Conservation (phyloP, 2,329 filamentous ascomycete genomes). For the Hymenoscyphus repandus region DNA sequence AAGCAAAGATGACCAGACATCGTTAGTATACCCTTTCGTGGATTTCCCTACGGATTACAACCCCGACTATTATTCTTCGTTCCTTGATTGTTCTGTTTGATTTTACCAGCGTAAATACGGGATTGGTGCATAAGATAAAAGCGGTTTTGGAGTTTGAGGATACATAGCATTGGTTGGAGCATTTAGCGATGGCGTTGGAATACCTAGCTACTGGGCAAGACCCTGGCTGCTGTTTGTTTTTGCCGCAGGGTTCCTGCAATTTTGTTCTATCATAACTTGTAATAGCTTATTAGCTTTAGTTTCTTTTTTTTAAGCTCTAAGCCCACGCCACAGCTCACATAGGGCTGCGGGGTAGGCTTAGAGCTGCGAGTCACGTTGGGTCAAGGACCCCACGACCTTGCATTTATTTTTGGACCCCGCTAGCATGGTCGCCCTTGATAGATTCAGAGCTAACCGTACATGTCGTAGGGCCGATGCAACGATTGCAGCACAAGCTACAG, state of each 20-base stretch:
- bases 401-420: constrained; percentile 10
- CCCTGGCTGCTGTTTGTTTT: constrained; percentile 13
- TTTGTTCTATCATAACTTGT: neutral
- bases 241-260: neutral
- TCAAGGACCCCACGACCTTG: constrained; percentile 13
- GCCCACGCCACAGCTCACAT: constrained; percentile 22
- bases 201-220: constrained; percentile 18
- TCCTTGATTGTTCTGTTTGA: constrained; percentile 53
- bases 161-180: neutral
- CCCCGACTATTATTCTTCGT: constrained; percentile 42
- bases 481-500: constrained; percentile 79
- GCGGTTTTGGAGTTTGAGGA: neutral
- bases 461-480: constrained; percentile 73
- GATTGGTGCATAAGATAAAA: neutral
- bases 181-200: constrained; percentile 23
- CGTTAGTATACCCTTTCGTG: constrained; percentile 50
- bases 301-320: constrained; percentile 24
- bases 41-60: constrained; percentile 32
- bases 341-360: constrained; percentile 26
- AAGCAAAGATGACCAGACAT: constrained; percentile 91
- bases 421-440: neutral
- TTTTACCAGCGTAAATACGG: constrained; percentile 23
- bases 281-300: constrained; percentile 8
- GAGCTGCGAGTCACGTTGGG: constrained; percentile 32
- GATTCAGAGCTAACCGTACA: constrained; percentile 17